Base-by-base conservation (phyloP, 495 filamentous ascomycete species). In the Barbatosphaeria neglecta region DNA sequence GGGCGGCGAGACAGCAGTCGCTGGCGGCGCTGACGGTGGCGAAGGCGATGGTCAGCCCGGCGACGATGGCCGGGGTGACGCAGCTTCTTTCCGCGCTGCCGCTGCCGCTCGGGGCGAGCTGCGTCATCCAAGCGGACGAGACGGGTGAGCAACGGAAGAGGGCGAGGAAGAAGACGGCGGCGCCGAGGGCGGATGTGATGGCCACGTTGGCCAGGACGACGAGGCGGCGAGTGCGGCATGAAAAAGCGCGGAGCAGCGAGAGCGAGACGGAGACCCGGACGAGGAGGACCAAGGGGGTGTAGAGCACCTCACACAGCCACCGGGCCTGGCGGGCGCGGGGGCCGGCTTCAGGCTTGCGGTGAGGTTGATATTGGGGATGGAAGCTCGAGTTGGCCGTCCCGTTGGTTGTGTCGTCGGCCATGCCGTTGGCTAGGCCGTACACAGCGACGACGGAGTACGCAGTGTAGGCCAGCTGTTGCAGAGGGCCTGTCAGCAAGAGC, bases 1-100 rank as follows among this genome's bases (percentile, higher is more conserved):
- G n/a, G n/a, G n/a, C n/a, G 3, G 65, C 69, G 15, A 73, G 53
- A 1, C 59, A 50, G 57, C 65, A 65, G 47, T 74, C 68, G 20
- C 56, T 60, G 10, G 61, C 20, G 15, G 63, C 64, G 24, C 56
- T 60, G 1, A 70, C 48, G 2, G 55, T 60, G 37, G 61, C 61
- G 47, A 62, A 59, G 1, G 63, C 63, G 38, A 70, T 59, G n/a
- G 59, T 60, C 2, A 58, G 55, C 28, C 48, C 37, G 9, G 63
- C 54, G 3, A 67, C 48, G 8, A 55, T 44, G 9, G 37, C 25
- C 17, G 41, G 44, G 33, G 60, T 51, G 8, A 66, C 43, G 52
- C 70, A 74, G 5, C 20, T 47, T n/a, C n/a, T n/a, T n/a, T n/a
- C n/a, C n/a, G n/a, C n/a, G 6, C 67, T 64, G 15, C 49, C 41